phyloP scores from a whole-genome alignment of 2,329 filamentous ascomycete species.

The Fusarium newnesense region DNA sequence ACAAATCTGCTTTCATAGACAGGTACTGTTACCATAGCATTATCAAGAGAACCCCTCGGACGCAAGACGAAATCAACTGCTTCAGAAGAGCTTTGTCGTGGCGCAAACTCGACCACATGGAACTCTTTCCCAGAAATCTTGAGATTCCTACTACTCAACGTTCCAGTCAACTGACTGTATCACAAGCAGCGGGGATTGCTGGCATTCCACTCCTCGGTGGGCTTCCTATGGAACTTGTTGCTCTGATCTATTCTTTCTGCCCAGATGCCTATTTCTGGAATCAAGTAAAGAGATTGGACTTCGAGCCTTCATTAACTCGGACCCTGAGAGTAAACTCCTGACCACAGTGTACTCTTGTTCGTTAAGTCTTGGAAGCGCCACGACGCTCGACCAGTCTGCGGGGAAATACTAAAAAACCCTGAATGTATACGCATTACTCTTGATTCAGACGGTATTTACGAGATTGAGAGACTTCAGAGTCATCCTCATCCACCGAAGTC shows the following conservation, averaged over 20 bases:
- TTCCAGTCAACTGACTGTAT: background rate
- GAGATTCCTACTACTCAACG: background rate
- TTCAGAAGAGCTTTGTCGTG: background rate
- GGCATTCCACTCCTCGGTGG: background rate
- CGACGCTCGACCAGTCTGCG: background rate
- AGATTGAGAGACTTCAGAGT: background rate
- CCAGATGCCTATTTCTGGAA: background rate
- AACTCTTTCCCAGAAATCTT: background rate
- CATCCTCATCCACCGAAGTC: background rate
- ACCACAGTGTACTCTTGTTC: too few species aligned
- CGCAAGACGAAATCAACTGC: background rate
- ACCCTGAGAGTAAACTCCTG: too few species aligned
- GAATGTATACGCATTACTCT: background rate
- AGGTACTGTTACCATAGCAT: too few species aligned
- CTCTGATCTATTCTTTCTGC: background rate
- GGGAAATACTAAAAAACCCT: rapidly evolving
- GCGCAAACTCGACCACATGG: background rate
- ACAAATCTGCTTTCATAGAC: too few species aligned
- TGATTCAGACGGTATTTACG: background rate
- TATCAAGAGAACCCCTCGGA: too few species aligned
- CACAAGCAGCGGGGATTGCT: background rate
- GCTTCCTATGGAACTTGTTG: background rate
- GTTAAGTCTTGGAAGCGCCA: background rate
- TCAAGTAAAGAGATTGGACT: too few species aligned
- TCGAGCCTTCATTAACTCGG: too few species aligned